Evolutionary conservation across 2,329 filamentous ascomycete species (phyloP).

Genomic region (Sclerotinia borealis): DNA sequence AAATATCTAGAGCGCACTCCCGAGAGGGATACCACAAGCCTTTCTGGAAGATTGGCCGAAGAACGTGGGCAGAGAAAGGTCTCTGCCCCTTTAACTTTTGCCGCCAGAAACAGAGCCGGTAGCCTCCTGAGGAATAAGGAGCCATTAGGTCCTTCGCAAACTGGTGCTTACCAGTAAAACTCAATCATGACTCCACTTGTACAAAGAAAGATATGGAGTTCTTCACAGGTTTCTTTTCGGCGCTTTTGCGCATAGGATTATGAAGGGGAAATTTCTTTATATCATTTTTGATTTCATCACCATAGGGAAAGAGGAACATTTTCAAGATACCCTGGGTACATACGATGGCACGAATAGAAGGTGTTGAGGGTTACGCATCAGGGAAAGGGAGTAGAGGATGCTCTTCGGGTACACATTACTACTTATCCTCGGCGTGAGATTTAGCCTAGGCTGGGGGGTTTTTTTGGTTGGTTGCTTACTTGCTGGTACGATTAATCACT

Average conservation of each 20-base stretch:
- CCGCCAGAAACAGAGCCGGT: conserved; percentile 19
- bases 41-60: conserved; percentile 23
- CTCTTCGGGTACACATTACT: conserved; percentile 11
- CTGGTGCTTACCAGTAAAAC: conserved; percentile 20
- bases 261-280: neutral
- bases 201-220: conserved; percentile 3
- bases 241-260: neutral
- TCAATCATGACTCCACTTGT: conserved; percentile 3
- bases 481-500: neutral
- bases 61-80: conserved; percentile 27
- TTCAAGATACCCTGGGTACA: conserved; percentile 12
- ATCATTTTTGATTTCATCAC: conserved; percentile 6
- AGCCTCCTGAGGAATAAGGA: conserved; percentile 24
- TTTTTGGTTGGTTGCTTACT: conserved; percentile 3
- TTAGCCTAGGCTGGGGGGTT: conserved; percentile 1
- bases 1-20: conserved; percentile 29
- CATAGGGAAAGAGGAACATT: conserved; percentile 5
- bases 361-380: conserved; percentile 10
- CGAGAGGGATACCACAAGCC: conserved; percentile 29
- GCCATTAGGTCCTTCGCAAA: conserved; percentile 20
- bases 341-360: conserved; percentile 14
- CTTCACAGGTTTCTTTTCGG: neutral
- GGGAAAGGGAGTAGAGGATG: neutral
- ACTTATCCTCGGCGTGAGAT: conserved; percentile 6
- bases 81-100: conserved; percentile 23